phyloP scores from a whole-genome alignment of 2,329 filamentous ascomycete species.

The Fusarium duplospermum region DNA sequence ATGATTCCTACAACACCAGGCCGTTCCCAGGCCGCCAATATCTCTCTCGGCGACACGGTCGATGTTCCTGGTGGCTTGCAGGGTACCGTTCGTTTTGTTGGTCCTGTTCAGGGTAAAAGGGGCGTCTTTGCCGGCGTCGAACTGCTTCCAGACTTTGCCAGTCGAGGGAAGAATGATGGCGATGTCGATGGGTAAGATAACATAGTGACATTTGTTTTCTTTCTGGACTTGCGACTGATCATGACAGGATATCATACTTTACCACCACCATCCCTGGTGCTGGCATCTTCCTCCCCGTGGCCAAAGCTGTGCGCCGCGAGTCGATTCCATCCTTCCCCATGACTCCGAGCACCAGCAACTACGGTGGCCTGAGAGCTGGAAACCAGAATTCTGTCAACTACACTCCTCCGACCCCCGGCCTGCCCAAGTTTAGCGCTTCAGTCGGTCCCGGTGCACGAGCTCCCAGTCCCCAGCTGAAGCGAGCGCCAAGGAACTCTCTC shows the following conservation, averaged over 20 bases:
- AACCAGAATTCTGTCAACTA: slow-evolving; percentile 70
- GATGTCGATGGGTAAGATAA: slow-evolving; percentile 88
- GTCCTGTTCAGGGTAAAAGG: slow-evolving; percentile 86
- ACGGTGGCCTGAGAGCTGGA: slow-evolving; percentile 63
- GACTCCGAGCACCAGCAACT: slow-evolving; percentile 76
- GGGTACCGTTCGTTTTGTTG: slow-evolving; percentile 89
- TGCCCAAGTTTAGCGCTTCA: slow-evolving; percentile 89
- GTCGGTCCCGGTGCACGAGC: slow-evolving; percentile 77
- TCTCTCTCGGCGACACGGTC: slow-evolving; percentile 84
- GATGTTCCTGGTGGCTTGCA: slow-evolving; percentile 95
- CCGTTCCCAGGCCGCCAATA: slow-evolving; percentile 60
- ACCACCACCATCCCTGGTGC: slow-evolving; percentile 80
- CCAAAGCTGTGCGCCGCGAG: slow-evolving; percentile 80
- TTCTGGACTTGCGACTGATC: slow-evolving; percentile 1
- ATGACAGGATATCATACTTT: slow-evolving; percentile 78
- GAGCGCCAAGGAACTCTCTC: slow-evolving; percentile 76
- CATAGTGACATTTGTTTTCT: neutral
- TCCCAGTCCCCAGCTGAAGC: slow-evolving; percentile 78
- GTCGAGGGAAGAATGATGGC: slow-evolving; percentile 92
- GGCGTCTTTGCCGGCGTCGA: slow-evolving; percentile 95
- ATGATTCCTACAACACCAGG: slow-evolving; percentile 68
- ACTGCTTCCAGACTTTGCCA: slow-evolving; percentile 81
- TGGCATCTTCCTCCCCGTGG: slow-evolving; percentile 92
- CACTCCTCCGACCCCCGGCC: slow-evolving; percentile 72
- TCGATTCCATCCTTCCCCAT: slow-evolving; percentile 68